These are phyloP conservation scores for Astragalus glycyphyllos DNA, from an alignment of 306 rosid species.

Conservation along the genomic window DNA sequence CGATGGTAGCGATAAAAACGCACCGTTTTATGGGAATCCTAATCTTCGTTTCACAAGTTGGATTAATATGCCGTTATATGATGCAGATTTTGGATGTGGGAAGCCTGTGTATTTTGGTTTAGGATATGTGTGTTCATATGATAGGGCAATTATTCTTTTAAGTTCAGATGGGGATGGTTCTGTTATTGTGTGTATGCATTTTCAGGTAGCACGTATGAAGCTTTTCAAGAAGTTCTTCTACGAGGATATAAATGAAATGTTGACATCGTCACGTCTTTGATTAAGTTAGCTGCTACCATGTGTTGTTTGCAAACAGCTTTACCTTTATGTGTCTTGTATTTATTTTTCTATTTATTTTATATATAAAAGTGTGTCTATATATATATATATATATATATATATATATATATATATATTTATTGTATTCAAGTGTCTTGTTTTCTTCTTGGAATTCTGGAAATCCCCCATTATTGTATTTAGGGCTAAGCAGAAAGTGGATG, in stretches of 20 bases:
- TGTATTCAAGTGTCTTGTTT: too few relatives aligned
- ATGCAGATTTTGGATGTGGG: slow-evolving; percentile 21
- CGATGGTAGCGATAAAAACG: background rate
- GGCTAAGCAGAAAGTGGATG: too few relatives aligned
- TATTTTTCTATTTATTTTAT: too few relatives aligned
- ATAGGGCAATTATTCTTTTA: background rate
- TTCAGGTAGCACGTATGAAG: background rate
- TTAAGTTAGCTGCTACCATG: too few relatives aligned
- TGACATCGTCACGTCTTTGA: too few relatives aligned
- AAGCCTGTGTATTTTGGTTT: slow-evolving; percentile 14
- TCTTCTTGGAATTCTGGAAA: too few relatives aligned
- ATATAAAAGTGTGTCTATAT: too few relatives aligned
- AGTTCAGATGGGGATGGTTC: slow-evolving; percentile 17
- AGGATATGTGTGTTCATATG: background rate
- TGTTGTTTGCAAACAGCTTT: too few relatives aligned
- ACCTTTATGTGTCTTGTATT: too few relatives aligned
- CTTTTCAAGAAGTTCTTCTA: slow-evolving; percentile 13
- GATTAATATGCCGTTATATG: slow-evolving; percentile 15
- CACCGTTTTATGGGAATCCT: background rate
- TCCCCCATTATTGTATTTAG: too few relatives aligned
- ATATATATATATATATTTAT: too few relatives aligned
- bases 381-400: too few relatives aligned
- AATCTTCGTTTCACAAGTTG: background rate
- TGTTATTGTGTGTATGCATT: background rate
- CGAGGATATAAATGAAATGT: background rate